Evolutionary conservation across 495 filamentous ascomycete species (phyloP).

Genomic region (Saxophila tyrrhenica): DNA sequence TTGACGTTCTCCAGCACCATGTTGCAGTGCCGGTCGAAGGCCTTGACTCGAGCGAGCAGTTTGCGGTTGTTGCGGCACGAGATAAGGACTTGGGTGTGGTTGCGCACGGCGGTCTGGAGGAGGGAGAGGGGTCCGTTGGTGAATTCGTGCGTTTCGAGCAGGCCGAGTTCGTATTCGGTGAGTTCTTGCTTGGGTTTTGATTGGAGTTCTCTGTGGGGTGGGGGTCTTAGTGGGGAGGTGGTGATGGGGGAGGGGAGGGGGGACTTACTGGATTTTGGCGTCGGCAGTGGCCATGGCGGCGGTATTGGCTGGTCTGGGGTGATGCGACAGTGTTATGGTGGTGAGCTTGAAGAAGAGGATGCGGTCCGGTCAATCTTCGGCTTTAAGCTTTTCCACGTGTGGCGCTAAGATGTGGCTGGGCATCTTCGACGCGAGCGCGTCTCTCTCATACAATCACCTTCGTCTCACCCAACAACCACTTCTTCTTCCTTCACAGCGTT

Average conservation of each 20-base stretch:
- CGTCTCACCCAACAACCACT: not conserved
- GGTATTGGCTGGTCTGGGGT: constrained; percentile 4
- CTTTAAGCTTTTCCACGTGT: too few relatives aligned
- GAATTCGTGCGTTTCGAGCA: constrained; percentile 85
- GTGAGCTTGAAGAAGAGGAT: too few relatives aligned
- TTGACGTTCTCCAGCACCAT: constrained; percentile 98
- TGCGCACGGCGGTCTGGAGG: constrained; percentile 80
- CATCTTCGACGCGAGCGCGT: not conserved
- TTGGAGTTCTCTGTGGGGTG: constrained; percentile 60
- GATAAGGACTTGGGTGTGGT: constrained; percentile 80
- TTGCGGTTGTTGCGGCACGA: constrained; percentile 84
- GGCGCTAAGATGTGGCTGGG: too few relatives aligned
- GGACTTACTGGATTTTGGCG: constrained; percentile 63
- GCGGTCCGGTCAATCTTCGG: too few relatives aligned
- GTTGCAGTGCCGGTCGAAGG: constrained; percentile 91
- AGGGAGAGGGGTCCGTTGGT: constrained; percentile 78
- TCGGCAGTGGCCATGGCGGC: constrained; percentile 50
- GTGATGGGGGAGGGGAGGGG: constrained; percentile 4
- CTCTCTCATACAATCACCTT: not conserved
- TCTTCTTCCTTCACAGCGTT: not conserved
- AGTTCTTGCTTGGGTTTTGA: constrained; percentile 70
- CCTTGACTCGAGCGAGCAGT: constrained; percentile 68
- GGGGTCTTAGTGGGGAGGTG: constrained; percentile 17
- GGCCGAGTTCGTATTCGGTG: constrained; percentile 80
- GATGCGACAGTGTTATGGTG: not conserved